Evolutionary conservation across 2,329 filamentous ascomycete species (phyloP).

Genomic region (Alternaria incomplexa): DNA sequence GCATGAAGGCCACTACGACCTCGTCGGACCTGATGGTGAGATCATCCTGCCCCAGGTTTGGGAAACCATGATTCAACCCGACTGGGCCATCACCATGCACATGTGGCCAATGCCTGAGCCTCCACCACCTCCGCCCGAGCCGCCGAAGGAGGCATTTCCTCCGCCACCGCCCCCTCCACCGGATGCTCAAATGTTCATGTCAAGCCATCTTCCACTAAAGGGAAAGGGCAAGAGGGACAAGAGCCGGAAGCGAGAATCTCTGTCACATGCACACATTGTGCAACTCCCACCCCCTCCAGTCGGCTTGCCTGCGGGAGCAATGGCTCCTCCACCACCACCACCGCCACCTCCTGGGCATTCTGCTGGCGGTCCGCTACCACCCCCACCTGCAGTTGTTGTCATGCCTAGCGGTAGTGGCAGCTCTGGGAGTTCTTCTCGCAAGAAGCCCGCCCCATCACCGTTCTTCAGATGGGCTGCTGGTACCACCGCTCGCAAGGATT

Average conservation of each 20-base stretch:
- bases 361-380: conserved; percentile 9
- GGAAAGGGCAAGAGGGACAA: conserved; percentile 22
- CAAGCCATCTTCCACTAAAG: conserved; percentile 19
- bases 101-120: conserved; percentile 56
- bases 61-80: conserved; percentile 56
- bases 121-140: conserved; percentile 18
- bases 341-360: conserved; percentile 8
- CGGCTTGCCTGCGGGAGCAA: not conserved
- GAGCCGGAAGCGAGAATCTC: conserved; percentile 19
- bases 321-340: conserved; percentile 11
- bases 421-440: conserved; percentile 6
- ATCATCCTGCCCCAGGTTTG: conserved; percentile 58
- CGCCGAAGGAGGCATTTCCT: conserved; percentile 7
- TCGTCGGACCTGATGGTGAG: conserved; percentile 55
- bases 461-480: conserved; percentile 36
- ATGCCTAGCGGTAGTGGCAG: conserved; percentile 5
- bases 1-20: conserved; percentile 55
- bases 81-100: conserved; percentile 57
- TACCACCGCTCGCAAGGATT: conserved; percentile 2
- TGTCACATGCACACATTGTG: conserved; percentile 14
- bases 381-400: conserved; percentile 15
- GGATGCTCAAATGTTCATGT: conserved; percentile 19
- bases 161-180: conserved; percentile 22
- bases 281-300: conserved; percentile 6
- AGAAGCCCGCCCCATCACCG: conserved; percentile 16